Conservation (phyloP, 805 yeast species). For the Ogataea pilisensis region DNA sequence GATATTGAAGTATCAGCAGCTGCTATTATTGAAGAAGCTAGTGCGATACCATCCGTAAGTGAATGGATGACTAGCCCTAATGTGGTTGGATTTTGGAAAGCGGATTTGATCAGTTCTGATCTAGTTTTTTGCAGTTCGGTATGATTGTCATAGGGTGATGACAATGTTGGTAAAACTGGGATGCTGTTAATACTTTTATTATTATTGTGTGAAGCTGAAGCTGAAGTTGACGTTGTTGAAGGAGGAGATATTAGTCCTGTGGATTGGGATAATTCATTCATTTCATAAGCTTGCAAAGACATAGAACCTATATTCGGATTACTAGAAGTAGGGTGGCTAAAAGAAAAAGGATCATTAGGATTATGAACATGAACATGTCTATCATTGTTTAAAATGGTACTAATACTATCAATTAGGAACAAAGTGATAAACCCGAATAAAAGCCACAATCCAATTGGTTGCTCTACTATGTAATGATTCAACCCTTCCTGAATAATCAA, state of each 20-base stretch:
- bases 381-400: constrained; percentile 7
- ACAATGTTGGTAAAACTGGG: no score
- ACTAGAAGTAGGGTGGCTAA: background rate
- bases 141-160: background rate
- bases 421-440: constrained; percentile 52
- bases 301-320: no score
- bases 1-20: constrained; percentile 12
- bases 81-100: constrained; percentile 44
- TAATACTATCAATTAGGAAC: constrained; percentile 42
- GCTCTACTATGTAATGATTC: constrained; percentile 28
- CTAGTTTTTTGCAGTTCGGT: constrained; percentile 2
- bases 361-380: no score
- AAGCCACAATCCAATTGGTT: constrained; percentile 44
- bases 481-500: constrained; percentile 67
- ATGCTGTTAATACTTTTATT: no score
- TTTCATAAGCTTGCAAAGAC: no score
- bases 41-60: constrained; percentile 66
- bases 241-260: constrained; percentile 1
- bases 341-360: no score
- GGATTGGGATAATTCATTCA: background rate
- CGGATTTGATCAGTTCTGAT: constrained; percentile 22
- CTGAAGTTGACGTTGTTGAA: constrained; percentile 5
- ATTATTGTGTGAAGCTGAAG: background rate
- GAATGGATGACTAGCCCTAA: constrained; percentile 65
- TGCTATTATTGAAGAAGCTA: constrained; percentile 52